phyloP scores from a whole-genome alignment of 2,329 filamentous ascomycete species.

The Onygenales sp. region DNA sequence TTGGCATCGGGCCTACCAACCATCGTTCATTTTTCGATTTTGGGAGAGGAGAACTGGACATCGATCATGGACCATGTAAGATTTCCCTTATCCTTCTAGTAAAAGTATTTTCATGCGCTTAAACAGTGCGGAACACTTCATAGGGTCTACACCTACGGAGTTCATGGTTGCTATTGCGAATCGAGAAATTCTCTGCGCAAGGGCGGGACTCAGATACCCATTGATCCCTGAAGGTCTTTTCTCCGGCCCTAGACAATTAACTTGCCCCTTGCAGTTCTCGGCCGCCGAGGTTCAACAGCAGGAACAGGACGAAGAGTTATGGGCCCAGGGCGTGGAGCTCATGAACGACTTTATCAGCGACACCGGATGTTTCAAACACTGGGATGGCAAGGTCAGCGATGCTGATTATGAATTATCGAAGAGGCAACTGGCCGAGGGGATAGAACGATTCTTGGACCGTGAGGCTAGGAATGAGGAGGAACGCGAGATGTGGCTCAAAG shows the following conservation, averaged over 20 bases:
- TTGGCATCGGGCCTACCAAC: conserved; percentile 13
- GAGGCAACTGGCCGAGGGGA: conserved; percentile 15
- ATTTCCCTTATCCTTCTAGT: background rate
- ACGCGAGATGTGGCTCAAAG: conserved; percentile 14
- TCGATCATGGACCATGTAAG: conserved; percentile 15
- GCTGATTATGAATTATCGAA: conserved; percentile 14
- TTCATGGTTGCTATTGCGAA: conserved; percentile 22
- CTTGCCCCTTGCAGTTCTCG: conserved; percentile 16
- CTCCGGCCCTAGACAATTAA: conserved; percentile 16
- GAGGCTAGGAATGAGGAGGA: conserved; percentile 17
- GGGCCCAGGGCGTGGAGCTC: conserved; percentile 17
- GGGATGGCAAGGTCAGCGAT: conserved; percentile 17
- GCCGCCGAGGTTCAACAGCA: conserved; percentile 11
- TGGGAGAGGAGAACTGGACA: conserved; percentile 11
- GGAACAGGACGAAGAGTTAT: conserved; percentile 14
- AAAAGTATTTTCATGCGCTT: background rate
- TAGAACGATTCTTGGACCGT: conserved; percentile 15
- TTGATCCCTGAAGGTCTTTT: conserved; percentile 16
- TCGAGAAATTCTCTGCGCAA: conserved; percentile 26
- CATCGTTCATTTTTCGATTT: conserved; percentile 15
- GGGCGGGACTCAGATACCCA: conserved; percentile 17
- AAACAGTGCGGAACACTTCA: conserved; percentile 1
- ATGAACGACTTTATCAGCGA: conserved; percentile 16
- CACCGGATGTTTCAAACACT: conserved; percentile 18
- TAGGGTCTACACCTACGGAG: conserved; percentile 24